Evolutionary conservation across 306 rosid genomes (phyloP), one percentile per base, ranked within the genome.

Genomic region (Dryas alaskensis): DNA sequence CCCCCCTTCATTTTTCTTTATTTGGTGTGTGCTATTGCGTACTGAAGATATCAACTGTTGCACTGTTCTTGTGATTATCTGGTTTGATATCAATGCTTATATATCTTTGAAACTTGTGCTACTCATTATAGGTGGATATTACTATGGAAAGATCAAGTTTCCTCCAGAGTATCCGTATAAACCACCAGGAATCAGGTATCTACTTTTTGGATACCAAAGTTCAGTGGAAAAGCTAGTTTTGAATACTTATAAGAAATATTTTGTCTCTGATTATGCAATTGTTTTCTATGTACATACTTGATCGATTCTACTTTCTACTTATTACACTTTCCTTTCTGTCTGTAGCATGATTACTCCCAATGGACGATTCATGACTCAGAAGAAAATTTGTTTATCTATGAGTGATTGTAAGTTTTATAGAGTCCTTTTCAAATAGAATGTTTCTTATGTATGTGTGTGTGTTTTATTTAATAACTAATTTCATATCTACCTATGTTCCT

Each of bases 141-240:
- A 90, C 87, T 88, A 95, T 73, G 99, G 97, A 73, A 95, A 92
- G 80, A 95, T 95, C 82, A 95, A 86, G 80, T 95, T 95, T 79
- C 98, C 98, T 76, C 74, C 89, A 8, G 98, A 88, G 70, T 95
- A 95, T 79, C 98, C 99, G 16, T 95, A 84, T 79, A 92, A 95
- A 76, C 98, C 98, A 50, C 99, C 99, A 55, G 99, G 99, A 82
- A 94, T 94, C 74, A 94, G 92, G 99, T 92, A 73, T 76, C 69
- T 69, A 69, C 63, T 58, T 62, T 69, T 73, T 16, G 37, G n/a
- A 43, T 51, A 54, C 75, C 70, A 52, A 47, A 31, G 59, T 16
- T 52, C 44, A 39, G 6, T 16, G 2, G 49, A 27, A 61, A 14
- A 44, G 6, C 7, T 61, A 14, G 17, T 1, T 39, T 0, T 46